phyloP scores from a whole-genome alignment of 768 basidiomycete species.

The Calocybe cyanea region DNA sequence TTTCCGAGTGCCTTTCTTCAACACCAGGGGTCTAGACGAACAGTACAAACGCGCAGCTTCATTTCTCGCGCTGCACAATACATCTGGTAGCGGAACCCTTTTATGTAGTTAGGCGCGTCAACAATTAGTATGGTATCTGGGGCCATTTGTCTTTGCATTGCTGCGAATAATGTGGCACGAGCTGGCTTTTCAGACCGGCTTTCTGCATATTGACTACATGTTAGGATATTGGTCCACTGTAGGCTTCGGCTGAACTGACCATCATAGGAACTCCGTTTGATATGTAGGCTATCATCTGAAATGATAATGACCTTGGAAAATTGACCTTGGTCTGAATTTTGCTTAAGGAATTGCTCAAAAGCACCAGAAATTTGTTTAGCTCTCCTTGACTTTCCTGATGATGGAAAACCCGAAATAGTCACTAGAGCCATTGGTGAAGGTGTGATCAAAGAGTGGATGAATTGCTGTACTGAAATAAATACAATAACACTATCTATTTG shows the following conservation, averaged over 20 bases:
- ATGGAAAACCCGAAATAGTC: constrained; percentile 85
- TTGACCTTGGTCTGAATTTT: constrained; percentile 52
- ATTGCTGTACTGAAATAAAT: constrained; percentile 17
- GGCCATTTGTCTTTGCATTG: constrained; percentile 71
- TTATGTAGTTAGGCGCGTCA: constrained; percentile 95
- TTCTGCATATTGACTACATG: constrained; percentile 39
- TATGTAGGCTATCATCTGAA: constrained; percentile 69
- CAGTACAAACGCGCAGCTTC: constrained; percentile 83
- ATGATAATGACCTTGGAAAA: constrained; percentile 44
- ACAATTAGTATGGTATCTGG: constrained; percentile 79
- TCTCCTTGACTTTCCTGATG: constrained; percentile 80
- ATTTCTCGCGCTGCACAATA: constrained; percentile 93
- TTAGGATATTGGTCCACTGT: too few species aligned
- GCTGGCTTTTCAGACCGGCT: constrained; percentile 85
- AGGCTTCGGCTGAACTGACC: constrained; percentile 39
- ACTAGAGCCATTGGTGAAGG: constrained; percentile 77
- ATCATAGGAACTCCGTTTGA: constrained; percentile 67
- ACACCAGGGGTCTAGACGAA: constrained; percentile 32
- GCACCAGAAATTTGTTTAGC: constrained; percentile 58
- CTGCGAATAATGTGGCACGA: constrained; percentile 77
- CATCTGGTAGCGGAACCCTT: constrained; percentile 97
- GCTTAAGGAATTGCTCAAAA: constrained; percentile 49
- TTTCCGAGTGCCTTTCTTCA: neutral
- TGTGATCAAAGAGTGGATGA: neutral
- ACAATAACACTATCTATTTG: neutral